Evolutionary conservation across 1,284 basidiomycete genomes (phyloP), one percentile per base, ranked within the genome.

Genomic region (Athelia sp.): DNA sequence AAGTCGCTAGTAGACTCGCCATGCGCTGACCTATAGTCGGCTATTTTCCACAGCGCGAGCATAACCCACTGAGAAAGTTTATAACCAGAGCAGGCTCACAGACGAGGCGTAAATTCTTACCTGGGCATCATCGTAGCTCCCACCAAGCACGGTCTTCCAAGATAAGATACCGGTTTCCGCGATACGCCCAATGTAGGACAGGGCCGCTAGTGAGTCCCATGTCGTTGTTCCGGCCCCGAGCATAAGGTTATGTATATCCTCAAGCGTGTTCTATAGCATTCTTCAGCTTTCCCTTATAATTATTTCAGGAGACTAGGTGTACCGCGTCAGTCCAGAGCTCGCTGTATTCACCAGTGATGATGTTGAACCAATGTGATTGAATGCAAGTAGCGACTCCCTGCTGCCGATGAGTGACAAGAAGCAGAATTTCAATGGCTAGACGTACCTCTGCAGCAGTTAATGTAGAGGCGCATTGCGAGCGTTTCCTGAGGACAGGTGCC

Each of bases 31-130:
- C 45, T 52, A 22, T 52, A 49, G 18, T 52, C 51, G 2, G 51
- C 51, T 36, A 49, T 49, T 9, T 31, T 49, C 51, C 51, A 52
- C 24, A 52, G 17, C 29, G 47, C 51, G 22, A 52, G 47, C 9
- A 49, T 45, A 40, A 48, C 51, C 51, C 51, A 52, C 50, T 52
- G 21, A 24, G 19, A 21, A 15, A 15, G 17, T 29, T 14, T 8
- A 9, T 21, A 17, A 43, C 22, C 9, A 14, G n/a, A 26, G n/a
- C 18, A 17, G 24, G 22, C 36, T 8, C 15, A 6, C n/a, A n/a
- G 19, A 6, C 6, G 19, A 8, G 36, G 19, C 15, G 15, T 50
- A 17, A 14, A 15, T 11, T 35, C 29, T 18, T 19, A 52, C 51
- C 17, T 47, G 46, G n/a, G 50, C 50, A 21, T 52, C 50, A 24